Percentiles rank a stretch among this genome's conserved stretches.
These are phyloP conservation scores for Termitomyces sp. DNA, from an alignment of 768 basidiomycete genomes.

Conservation along the genomic window DNA sequence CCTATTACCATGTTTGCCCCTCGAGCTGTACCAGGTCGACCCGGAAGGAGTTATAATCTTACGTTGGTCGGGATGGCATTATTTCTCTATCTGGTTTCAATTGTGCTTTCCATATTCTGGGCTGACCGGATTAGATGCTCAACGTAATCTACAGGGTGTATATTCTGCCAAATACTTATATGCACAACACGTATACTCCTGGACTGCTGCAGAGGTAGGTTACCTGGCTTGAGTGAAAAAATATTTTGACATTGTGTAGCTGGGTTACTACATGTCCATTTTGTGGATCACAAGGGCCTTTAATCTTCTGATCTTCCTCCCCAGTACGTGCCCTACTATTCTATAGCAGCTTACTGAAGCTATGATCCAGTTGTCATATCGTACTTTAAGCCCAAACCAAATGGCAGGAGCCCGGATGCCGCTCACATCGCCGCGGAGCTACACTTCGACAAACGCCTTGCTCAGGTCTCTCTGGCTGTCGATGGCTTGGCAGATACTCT, in stretches of 20 bases:
- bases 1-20: constrained; percentile 73
- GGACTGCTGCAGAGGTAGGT: constrained; percentile 54
- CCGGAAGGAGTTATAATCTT: constrained; percentile 66
- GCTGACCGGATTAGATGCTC: not conserved
- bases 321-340: constrained; percentile 38
- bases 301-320: constrained; percentile 62
- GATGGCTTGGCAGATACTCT: constrained; percentile 62
- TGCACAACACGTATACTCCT: constrained; percentile 64
- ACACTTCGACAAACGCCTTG: constrained; percentile 62
- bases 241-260: constrained; percentile 23
- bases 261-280: constrained; percentile 73
- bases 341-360: not conserved
- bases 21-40: constrained; percentile 31
- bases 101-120: constrained; percentile 35
- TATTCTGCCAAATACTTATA: constrained; percentile 77
- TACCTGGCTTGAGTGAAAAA: not conserved
- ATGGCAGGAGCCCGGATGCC: constrained; percentile 24
- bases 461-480: constrained; percentile 57
- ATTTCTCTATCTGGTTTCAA: constrained; percentile 60
- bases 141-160: constrained; percentile 40
- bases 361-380: constrained; percentile 47
- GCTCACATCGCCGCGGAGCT: constrained; percentile 53
- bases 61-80: constrained; percentile 59
- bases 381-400: constrained; percentile 50
- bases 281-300: constrained; percentile 60